Conservation (phyloP, 345 rosid genomes). For the Salix udensis region DNA sequence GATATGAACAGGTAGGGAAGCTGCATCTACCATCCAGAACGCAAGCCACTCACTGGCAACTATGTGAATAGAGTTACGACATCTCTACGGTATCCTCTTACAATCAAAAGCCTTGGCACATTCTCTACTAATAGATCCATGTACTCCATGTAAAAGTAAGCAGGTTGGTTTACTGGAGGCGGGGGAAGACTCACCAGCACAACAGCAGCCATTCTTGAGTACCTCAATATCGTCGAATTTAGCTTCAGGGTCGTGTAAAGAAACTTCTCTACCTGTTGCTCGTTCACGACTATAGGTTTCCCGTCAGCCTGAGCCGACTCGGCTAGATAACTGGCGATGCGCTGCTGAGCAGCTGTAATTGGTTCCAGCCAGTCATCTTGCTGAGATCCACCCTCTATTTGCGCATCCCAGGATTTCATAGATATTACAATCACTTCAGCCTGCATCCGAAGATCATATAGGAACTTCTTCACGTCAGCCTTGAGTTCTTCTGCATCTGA, state of each 20-base stretch:
- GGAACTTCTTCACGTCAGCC: conserved; percentile 91
- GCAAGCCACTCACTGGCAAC: not conserved
- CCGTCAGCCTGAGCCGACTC: conserved; percentile 66
- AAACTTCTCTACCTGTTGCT: conserved; percentile 81
- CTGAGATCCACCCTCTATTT: conserved; percentile 57
- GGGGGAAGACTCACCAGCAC: conserved; percentile 88
- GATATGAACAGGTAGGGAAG: conserved; percentile 25
- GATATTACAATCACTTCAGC: conserved; percentile 94
- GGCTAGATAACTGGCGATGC: conserved; percentile 58
- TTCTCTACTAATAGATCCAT: conserved; percentile 97
- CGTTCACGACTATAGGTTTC: conserved; percentile 68
- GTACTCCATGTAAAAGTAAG: conserved; percentile 97
- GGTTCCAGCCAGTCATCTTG: conserved; percentile 78
- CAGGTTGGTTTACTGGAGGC: conserved; percentile 72
- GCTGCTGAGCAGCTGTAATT: conserved; percentile 62
- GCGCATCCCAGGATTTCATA: conserved; percentile 87
- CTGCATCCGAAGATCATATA: conserved; percentile 98
- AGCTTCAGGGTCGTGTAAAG: conserved; percentile 75
- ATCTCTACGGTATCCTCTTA: conserved; percentile 96
- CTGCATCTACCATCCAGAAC: conserved; percentile 5
- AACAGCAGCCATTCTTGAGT: conserved; percentile 89
- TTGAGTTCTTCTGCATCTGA: conserved; percentile 90
- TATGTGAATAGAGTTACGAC: conserved; percentile 96
- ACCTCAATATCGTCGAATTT: conserved; percentile 67
- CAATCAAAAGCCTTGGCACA: conserved; percentile 87